A percentile compares a stretch with the other conserved stretches of the same genome.
These are phyloP conservation scores for Paecilomyces sp. DNA, from an alignment of 2,329 filamentous ascomycete genomes.

Conservation along the genomic window DNA sequence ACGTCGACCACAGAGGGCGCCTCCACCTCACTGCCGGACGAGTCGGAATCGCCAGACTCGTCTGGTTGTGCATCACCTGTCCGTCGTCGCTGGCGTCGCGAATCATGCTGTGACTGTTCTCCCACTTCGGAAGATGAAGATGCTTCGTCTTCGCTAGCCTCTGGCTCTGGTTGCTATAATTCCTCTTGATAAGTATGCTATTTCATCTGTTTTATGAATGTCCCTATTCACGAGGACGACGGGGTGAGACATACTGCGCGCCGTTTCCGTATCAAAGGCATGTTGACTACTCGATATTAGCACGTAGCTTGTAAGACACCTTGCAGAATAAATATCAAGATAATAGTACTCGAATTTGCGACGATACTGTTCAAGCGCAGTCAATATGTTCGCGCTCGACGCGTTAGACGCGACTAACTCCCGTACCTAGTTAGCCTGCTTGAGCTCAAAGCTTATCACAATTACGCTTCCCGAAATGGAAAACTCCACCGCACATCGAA, in stretches of 20 bases:
- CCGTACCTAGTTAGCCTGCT: not conserved
- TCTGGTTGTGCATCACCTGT: not conserved
- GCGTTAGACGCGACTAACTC: not conserved
- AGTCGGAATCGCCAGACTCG: slow-evolving; percentile 6
- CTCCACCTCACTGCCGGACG: slow-evolving; percentile 9
- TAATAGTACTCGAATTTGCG: not conserved
- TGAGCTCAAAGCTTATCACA: not conserved
- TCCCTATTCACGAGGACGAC: too few species aligned
- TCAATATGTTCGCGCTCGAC: not conserved
- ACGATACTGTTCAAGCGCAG: not conserved
- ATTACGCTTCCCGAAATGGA: not conserved
- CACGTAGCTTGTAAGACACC: not conserved
- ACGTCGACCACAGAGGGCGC: slow-evolving; percentile 24
- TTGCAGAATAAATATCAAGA: not conserved
- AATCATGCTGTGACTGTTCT: not conserved
- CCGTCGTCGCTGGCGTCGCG: not conserved
- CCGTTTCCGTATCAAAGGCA: slow-evolving; percentile 9
- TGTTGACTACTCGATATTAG: not conserved
- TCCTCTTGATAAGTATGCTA: not conserved
- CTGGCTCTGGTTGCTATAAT: not conserved
- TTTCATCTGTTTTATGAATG: not conserved
- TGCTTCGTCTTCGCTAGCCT: slow-evolving; percentile 23
- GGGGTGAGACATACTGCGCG: slow-evolving; percentile 5
- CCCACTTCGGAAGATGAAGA: not conserved
- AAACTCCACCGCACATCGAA: not conserved